Base-by-base conservation (phyloP, 768 basidiomycete genomes). In the Ephemerocybe angulata region DNA sequence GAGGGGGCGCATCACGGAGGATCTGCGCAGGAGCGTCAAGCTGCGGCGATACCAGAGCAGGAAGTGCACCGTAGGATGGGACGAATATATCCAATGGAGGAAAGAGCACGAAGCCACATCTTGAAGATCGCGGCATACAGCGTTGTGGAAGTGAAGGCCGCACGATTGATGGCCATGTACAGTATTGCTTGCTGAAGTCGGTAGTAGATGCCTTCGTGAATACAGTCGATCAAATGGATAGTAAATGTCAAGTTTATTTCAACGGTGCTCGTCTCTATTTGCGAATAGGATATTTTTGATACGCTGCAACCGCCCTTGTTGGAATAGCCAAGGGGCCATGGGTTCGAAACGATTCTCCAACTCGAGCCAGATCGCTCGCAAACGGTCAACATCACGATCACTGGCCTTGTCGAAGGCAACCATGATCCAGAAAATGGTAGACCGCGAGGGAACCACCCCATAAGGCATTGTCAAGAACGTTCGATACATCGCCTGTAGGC, bases 41-140 rank as follows among this genome's bases (percentile, higher is more conserved):
- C 77, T 96, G 62, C 81, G 87, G 55, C 73, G 92, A 65, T 96
- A 93, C 69, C 92, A 93, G 72, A 90, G 88, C 67, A 82, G 79
- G 57, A 79, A 77, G 66, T 85, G 80, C 68, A 70, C 72, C 21
- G 86, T 87, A 17, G 74, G 71, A 12, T 94, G 90, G 86, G 83
- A 83, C 31, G 87, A 93, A 55, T 96, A 87, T 67, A 73, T 82
- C 56, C 73, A 76, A 31, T 94, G 93, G 92, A 81, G 91, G 66
- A 73, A 73, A 54, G 68, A 67, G 41, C 77, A 79, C 35, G 50
- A 41, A 38, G 17, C 41, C n/a, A 44, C 40, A 22, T 30, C 40
- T 13, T 53, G 41, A 53, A 29, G 51, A 52, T 2, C 12, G 10
- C 48, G 31, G 17, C 29, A n/a, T 24, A 25, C 35, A n/a, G 21